Evolutionary conservation across 2,329 filamentous ascomycete genomes (phyloP).

Genomic region (Colletotrichum sp.): DNA sequence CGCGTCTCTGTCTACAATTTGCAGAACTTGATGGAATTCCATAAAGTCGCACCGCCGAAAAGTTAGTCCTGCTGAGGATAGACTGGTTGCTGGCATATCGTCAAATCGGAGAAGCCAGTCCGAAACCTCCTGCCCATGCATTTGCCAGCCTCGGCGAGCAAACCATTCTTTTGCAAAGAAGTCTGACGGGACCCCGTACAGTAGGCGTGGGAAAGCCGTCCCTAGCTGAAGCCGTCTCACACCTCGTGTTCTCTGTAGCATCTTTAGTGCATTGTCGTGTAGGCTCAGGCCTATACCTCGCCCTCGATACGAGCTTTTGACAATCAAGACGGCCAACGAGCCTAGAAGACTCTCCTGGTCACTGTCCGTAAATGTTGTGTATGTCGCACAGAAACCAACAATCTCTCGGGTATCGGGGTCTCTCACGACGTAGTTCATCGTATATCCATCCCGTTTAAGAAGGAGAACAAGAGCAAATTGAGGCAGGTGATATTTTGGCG

Average conservation of each 20-base stretch:
- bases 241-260: conserved; percentile 55
- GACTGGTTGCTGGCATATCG: conserved; percentile 48
- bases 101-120: conserved; percentile 61
- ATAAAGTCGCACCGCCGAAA: conserved; percentile 50
- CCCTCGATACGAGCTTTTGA: conserved; percentile 50
- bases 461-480: conserved; percentile 47
- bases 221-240: conserved; percentile 62
- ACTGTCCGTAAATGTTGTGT: conserved; percentile 61
- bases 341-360: conserved; percentile 58
- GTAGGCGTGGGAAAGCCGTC: conserved; percentile 62
- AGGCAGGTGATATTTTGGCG: conserved; percentile 51
- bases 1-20: conserved; percentile 55
- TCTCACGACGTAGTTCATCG: conserved; percentile 61
- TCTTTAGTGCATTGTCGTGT: conserved; percentile 54
- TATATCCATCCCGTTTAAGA: conserved; percentile 59
- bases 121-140: conserved; percentile 45
- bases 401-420: conserved; percentile 47
- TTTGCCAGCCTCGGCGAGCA: conserved; percentile 56
- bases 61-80: conserved; percentile 44
- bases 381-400: conserved; percentile 66
- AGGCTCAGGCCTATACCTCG: conserved; percentile 59
- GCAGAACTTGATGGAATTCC: conserved; percentile 53
- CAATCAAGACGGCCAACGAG: conserved; percentile 59
- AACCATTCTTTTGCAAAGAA: conserved; percentile 56
- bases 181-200: conserved; percentile 57